Evolutionary conservation across 768 basidiomycete genomes (phyloP).

Genomic region (Termitomyces bulborhizus): DNA sequence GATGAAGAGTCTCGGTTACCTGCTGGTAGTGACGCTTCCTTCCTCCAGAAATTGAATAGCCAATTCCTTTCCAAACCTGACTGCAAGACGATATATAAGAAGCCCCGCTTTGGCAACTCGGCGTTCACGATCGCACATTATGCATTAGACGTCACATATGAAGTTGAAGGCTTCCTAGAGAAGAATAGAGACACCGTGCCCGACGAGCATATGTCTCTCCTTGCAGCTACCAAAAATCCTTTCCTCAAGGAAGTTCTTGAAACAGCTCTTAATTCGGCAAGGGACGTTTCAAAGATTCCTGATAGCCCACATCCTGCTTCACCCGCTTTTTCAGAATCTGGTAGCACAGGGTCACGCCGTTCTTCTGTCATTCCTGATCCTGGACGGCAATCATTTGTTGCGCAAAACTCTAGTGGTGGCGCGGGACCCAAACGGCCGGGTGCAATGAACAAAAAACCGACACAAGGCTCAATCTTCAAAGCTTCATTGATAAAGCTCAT

Average conservation of each 20-base stretch:
- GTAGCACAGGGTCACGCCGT: slow-evolving; percentile 71
- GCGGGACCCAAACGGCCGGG: slow-evolving; percentile 52
- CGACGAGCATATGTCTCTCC: slow-evolving; percentile 90
- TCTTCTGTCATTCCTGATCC: slow-evolving; percentile 86
- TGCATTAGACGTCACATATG: slow-evolving; percentile 96
- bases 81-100: slow-evolving; percentile 90
- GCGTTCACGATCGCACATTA: slow-evolving; percentile 98
- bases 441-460: slow-evolving; percentile 80
- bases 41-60: slow-evolving; percentile 85
- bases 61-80: slow-evolving; percentile 78
- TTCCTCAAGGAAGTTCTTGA: slow-evolving; percentile 96
- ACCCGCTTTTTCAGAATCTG: slow-evolving; percentile 74
- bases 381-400: slow-evolving; percentile 68
- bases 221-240: slow-evolving; percentile 81
- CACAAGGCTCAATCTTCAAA: slow-evolving; percentile 98
- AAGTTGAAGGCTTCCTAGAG: slow-evolving; percentile 96
- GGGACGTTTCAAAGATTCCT: slow-evolving; percentile 54
- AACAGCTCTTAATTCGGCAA: slow-evolving; percentile 74
- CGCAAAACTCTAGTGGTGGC: slow-evolving; percentile 30
- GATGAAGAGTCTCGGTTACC: slow-evolving; percentile 98
- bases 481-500: slow-evolving; percentile 88
- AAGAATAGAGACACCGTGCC: slow-evolving; percentile 99
- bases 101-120: slow-evolving; percentile 96
- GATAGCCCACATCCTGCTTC: slow-evolving; percentile 70
- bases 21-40: slow-evolving; percentile 85